phyloP scores from a whole-genome alignment of 768 basidiomycete genomes.

The Auriscalpium vulgare region DNA sequence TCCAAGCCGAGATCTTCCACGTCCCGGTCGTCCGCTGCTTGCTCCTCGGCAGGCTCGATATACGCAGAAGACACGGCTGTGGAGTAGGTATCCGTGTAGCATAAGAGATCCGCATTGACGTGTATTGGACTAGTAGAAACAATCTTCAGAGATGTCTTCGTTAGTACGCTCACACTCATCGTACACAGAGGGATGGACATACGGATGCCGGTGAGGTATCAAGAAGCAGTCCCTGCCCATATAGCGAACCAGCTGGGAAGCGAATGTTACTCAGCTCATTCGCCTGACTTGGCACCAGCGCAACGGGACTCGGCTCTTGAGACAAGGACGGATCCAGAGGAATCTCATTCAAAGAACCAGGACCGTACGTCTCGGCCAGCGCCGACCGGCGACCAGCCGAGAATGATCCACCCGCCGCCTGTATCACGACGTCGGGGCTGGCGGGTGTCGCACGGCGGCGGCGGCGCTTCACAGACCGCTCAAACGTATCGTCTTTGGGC shows the following conservation, averaged over 20 bases:
- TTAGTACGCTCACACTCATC: too few species aligned
- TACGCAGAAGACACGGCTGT: not conserved
- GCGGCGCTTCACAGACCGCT: slow-evolving; percentile 16
- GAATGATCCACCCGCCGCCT: not conserved
- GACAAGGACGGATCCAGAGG: not conserved
- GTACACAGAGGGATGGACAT: not conserved
- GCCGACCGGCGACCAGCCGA: not conserved
- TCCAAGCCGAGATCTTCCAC: slow-evolving; percentile 25
- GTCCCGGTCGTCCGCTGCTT: slow-evolving; percentile 4
- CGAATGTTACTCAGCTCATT: not conserved
- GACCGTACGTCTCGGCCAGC: not conserved
- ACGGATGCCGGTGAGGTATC: not conserved
- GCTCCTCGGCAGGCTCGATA: not conserved
- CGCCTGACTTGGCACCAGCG: not conserved
- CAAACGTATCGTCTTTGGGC: slow-evolving; percentile 27
- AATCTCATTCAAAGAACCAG: not conserved
- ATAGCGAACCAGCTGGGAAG: not conserved
- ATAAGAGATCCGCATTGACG: not conserved
- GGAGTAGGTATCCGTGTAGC: not conserved
- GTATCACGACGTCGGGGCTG: not conserved
- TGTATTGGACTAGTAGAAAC: too few species aligned
- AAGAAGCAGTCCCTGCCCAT: not conserved
- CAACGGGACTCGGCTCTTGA: not conserved
- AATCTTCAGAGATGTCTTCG: too few species aligned
- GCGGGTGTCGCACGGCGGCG: slow-evolving; percentile 1